Evolutionary conservation across 164 flowering plant species (phyloP).

Genomic region (Vitis vinifera): ASM3070453v1 NC_081814.1:27228001-27228500

Average conservation of each 20-base stretch:
- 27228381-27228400: constrained; percentile 40
- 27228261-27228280: neutral
- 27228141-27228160: too few relatives aligned
- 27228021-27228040: neutral
- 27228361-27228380: constrained; percentile 32
- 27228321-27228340: neutral
- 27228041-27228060: constrained; percentile 48
- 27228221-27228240: constrained; percentile 37
- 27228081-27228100: constrained; percentile 50
- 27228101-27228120: constrained; percentile 49
- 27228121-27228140: too few relatives aligned
- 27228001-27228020: neutral
- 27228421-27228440: constrained; percentile 49
- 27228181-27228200: constrained; percentile 10
- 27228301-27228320: neutral
- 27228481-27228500: neutral
- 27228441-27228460: constrained; percentile 52
- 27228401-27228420: constrained; percentile 48
- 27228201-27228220: constrained; percentile 69
- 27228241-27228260: neutral
- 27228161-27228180: neutral
- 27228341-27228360: neutral
- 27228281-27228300: too few relatives aligned
- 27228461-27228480: constrained; percentile 49
- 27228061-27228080: constrained; percentile 51